Evolutionary conservation across 2,329 filamentous ascomycete genomes (phyloP), one percentile per base, ranked within the genome.

Genomic region (Pestalotiopsis sp.): DNA sequence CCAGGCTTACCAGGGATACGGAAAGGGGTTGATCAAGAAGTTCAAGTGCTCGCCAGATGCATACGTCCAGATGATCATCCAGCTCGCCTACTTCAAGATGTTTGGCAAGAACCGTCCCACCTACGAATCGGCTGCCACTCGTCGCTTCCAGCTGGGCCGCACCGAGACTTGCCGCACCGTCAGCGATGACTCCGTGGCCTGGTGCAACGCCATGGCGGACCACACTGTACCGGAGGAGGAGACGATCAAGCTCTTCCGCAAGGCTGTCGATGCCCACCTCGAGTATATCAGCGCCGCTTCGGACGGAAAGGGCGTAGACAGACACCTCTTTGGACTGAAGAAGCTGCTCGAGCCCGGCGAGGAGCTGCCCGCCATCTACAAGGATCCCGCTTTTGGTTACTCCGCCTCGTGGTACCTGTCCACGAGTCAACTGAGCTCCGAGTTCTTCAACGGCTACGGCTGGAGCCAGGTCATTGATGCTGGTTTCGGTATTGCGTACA

Each of bases 381-480:
- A 92, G 78, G 96, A 99, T 79, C 93, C 95, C 0, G 92, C 95
- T 3, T 98, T 88, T 80, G 79, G 82, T 3, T 99, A 98, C 85
- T 95, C 91, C 69, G 85, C 87, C 77, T 94, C 91, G 14, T 99
- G 96, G 96, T 97, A 90, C 82, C 86, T 99, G 69, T 95, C 92
- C 36, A 94, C 91, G 36, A 94, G 90, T 70, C 97, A 99, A 84
- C 85, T 99, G 79, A 96, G 92, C 82, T 95, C 92, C 41, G 97
- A 99, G 85, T 98, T 93, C 86, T 99, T 98, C 83, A 99, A 99
- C 80, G 96, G 97, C 27, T 99, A 99, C 81, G 96, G 96, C 60
- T 99, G 96, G 96, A 96, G 93, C 78, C 95, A 99, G 85, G 96
- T 99, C 65, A 92, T 98, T 67, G 95, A 98, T 77, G 93, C 92